A percentile compares a stretch with the other conserved stretches of the same genome.
Evolutionary conservation across 1,139 yeast species (phyloP).

Genomic region (Lipomyces yarrowii): DNA sequence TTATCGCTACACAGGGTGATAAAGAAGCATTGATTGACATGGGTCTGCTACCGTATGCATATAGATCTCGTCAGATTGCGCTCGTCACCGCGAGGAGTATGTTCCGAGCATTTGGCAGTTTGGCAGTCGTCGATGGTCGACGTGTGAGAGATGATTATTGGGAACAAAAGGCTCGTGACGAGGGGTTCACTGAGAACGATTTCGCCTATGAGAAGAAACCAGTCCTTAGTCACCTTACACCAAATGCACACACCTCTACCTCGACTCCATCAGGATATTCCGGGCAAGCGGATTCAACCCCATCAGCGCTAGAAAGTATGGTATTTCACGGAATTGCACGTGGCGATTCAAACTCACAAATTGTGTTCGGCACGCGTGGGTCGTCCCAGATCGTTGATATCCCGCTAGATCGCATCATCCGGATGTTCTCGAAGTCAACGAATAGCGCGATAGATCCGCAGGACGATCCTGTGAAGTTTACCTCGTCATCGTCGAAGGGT

Average conservation of each 20-base stretch:
- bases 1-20: slow-evolving; percentile 60
- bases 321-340: slow-evolving; percentile 3
- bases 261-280: slow-evolving; percentile 4
- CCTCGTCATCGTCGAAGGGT: slow-evolving; percentile 14
- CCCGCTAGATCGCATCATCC: slow-evolving; percentile 13
- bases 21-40: slow-evolving; percentile 59
- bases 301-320: not conserved
- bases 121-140: slow-evolving; percentile 61
- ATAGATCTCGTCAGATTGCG: slow-evolving; percentile 66
- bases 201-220: slow-evolving; percentile 37
- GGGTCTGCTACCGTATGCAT: slow-evolving; percentile 61
- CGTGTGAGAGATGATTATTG: slow-evolving; percentile 78
- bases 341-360: slow-evolving; percentile 22
- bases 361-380: slow-evolving; percentile 32
- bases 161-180: slow-evolving; percentile 65
- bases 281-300: not conserved
- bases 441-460: slow-evolving; percentile 23
- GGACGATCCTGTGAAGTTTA: slow-evolving; percentile 19
- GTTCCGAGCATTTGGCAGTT: slow-evolving; percentile 72
- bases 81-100: slow-evolving; percentile 66
- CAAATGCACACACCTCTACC: slow-evolving; percentile 6
- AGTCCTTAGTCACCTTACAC: slow-evolving; percentile 5
- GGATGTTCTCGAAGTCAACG: slow-evolving; percentile 18
- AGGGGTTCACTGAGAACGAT: slow-evolving; percentile 55
- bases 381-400: slow-evolving; percentile 28